Conservation (phyloP, 1,284 basidiomycete species). For the Cutaneotrichosporon daszewskae region DNA sequence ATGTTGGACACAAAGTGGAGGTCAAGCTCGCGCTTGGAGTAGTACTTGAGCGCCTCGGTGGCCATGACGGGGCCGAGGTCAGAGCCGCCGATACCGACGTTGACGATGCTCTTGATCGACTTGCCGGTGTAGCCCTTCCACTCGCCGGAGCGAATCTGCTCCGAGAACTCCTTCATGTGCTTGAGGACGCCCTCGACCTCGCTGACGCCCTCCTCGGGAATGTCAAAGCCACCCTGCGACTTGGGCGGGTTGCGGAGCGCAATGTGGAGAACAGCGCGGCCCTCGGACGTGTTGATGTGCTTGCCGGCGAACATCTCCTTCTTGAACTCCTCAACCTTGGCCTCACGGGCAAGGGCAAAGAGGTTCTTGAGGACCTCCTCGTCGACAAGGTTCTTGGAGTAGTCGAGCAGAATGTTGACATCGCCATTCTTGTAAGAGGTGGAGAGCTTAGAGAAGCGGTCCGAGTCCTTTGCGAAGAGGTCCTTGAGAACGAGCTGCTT, state of each 20-base stretch:
- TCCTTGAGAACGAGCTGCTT: constrained; percentile 77
- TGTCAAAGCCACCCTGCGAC: constrained; percentile 56
- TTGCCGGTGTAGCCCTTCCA: constrained; percentile 99
- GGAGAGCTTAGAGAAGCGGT: constrained; percentile 80
- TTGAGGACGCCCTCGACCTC: constrained; percentile 78
- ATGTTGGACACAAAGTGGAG: constrained; percentile 96
- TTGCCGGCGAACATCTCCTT: constrained; percentile 92
- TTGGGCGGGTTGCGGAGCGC: constrained; percentile 74
- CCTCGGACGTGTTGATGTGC: constrained; percentile 98
- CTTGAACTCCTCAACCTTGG: constrained; percentile 73
- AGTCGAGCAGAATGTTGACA: constrained; percentile 85
- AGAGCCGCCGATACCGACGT: constrained; percentile 97
- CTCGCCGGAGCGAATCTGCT: constrained; percentile 72
- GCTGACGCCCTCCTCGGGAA: constrained; percentile 72
- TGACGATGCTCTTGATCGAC: constrained; percentile 87
- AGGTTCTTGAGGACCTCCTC: constrained; percentile 72
- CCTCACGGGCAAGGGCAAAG: constrained; percentile 76
- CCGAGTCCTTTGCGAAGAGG: constrained; percentile 81
- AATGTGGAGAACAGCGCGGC: constrained; percentile 89
- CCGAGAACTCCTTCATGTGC: constrained; percentile 88
- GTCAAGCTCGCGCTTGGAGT: constrained; percentile 80
- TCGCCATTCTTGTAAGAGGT: constrained; percentile 65
- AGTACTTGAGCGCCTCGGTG: constrained; percentile 90
- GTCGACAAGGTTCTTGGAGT: constrained; percentile 94
- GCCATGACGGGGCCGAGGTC: constrained; percentile 99